Conservation (phyloP, 176 grass and related monocot genomes). For the Poa annua region DNA sequence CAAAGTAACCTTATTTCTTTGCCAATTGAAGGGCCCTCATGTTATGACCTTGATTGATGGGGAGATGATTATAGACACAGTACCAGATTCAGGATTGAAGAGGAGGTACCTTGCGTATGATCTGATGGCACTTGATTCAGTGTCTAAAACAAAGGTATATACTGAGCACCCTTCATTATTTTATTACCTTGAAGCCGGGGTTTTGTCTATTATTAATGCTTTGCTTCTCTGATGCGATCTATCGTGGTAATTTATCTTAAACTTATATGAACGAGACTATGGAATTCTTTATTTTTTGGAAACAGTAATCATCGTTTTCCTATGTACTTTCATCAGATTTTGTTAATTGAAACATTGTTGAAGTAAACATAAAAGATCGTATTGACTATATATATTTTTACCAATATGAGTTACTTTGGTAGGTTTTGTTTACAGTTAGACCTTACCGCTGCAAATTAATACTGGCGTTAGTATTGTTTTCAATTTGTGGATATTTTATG, state of each 20-base stretch:
- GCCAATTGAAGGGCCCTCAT: slow-evolving; percentile 68
- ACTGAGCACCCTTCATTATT: background rate
- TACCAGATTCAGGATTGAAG: slow-evolving; percentile 87
- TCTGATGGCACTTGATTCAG: slow-evolving; percentile 75
- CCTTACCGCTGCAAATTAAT: background rate
- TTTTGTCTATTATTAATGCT: background rate
- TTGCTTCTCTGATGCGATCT: slow-evolving; percentile 16
- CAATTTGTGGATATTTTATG: slow-evolving; percentile 35
- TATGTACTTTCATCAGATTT: background rate
- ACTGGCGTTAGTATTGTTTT: slow-evolving; percentile 7
- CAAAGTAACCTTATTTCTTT: slow-evolving; percentile 38
- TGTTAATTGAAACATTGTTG: background rate
- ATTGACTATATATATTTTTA: background rate
- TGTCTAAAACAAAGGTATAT: slow-evolving; percentile 71
- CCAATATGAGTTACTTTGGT: background rate
- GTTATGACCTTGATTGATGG: slow-evolving; percentile 93
- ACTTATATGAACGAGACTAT: background rate
- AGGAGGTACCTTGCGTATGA: slow-evolving; percentile 93
- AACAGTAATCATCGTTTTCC: background rate
- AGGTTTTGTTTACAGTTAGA: slow-evolving; percentile 14
- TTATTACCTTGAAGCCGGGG: slow-evolving; percentile 4
- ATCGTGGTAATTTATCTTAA: background rate
- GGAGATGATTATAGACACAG: slow-evolving; percentile 97
- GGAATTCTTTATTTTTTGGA: background rate
- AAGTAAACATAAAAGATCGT: background rate